These are phyloP conservation scores for Apiospora pterosperma DNA, from an alignment of 2,329 filamentous ascomycete genomes.

Conservation along the genomic window DNA sequence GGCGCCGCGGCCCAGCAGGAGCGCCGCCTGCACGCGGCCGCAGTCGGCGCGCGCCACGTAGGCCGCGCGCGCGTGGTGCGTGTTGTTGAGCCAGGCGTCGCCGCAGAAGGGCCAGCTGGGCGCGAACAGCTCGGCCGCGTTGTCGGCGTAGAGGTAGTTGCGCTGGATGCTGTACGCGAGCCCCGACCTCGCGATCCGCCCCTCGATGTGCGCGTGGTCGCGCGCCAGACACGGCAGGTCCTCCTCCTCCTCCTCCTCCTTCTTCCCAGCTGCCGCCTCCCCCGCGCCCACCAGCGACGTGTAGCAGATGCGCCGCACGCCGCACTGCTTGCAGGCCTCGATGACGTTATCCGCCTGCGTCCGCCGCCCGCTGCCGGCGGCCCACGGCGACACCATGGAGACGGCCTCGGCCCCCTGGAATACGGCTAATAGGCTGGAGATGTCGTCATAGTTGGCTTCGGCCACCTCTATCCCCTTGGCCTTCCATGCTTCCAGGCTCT, in stretches of 20 bases:
- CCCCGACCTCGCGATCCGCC: constrained; percentile 12
- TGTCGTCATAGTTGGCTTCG: constrained; percentile 14
- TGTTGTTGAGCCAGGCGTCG: constrained; percentile 17
- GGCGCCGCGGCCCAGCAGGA: constrained; percentile 14
- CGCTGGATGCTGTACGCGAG: constrained; percentile 17
- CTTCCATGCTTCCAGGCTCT: constrained; percentile 6
- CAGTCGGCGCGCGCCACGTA: constrained; percentile 20
- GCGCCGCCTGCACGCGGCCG: constrained; percentile 13
- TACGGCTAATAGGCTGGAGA: constrained; percentile 8
- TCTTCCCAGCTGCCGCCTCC: neutral
- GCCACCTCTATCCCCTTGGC: constrained; percentile 7
- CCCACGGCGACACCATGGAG: constrained; percentile 18
- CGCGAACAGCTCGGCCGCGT: constrained; percentile 14
- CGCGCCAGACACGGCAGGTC: constrained; percentile 14
- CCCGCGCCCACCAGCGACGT: constrained; percentile 18
- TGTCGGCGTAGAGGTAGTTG: constrained; percentile 19
- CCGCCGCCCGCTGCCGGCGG: constrained; percentile 11
- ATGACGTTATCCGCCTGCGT: constrained; percentile 16
- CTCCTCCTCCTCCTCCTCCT: constrained; percentile 1
- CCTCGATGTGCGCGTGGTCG: constrained; percentile 18
- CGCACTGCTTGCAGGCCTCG: constrained; percentile 11
- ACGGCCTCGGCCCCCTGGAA: constrained; percentile 19
- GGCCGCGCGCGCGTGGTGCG: constrained; percentile 10
- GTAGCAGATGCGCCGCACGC: constrained; percentile 16
- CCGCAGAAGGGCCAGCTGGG: constrained; percentile 15